Percentiles rank a stretch among this genome's conserved stretches.
Evolutionary conservation across 306 rosid genomes (phyloP).

Genomic region (Crotalaria pallida): DNA sequence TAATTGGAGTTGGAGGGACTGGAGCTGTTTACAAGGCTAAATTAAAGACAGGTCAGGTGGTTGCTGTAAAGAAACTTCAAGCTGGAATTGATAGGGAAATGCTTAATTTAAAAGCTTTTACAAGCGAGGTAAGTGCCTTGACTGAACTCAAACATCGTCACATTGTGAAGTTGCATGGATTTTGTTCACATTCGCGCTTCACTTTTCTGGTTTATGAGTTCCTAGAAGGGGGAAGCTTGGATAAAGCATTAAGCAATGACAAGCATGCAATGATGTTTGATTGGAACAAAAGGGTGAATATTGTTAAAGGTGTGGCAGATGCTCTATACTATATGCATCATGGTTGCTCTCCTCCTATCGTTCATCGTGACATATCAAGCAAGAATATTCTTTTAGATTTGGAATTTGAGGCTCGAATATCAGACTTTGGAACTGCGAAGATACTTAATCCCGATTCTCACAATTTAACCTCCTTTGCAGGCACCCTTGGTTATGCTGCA

Average conservation of each 20-base stretch:
- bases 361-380: slow-evolving; percentile 20
- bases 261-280: background rate
- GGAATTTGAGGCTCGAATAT: background rate
- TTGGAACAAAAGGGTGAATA: slow-evolving; percentile 5
- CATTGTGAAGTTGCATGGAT: slow-evolving; percentile 9
- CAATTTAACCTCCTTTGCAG: background rate
- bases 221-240: slow-evolving; percentile 11
- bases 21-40: slow-evolving; percentile 1
- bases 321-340: slow-evolving; percentile 15
- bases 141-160: slow-evolving; percentile 4
- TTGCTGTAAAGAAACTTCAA: slow-evolving; percentile 15
- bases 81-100: background rate
- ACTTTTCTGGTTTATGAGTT: slow-evolving; percentile 6
- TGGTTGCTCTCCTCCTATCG: slow-evolving; percentile 10
- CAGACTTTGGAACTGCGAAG: slow-evolving; percentile 1
- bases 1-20: background rate
- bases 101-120: background rate
- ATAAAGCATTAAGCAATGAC: background rate
- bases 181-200: background rate
- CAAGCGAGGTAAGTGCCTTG: background rate
- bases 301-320: slow-evolving; percentile 9
- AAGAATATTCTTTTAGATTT: slow-evolving; percentile 3
- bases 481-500: slow-evolving; percentile 8
- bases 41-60: background rate
- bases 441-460: background rate